These are phyloP conservation scores for Thecaphora thlaspeos DNA, from an alignment of 1,284 basidiomycete species.

Conservation along the genomic window DNA sequence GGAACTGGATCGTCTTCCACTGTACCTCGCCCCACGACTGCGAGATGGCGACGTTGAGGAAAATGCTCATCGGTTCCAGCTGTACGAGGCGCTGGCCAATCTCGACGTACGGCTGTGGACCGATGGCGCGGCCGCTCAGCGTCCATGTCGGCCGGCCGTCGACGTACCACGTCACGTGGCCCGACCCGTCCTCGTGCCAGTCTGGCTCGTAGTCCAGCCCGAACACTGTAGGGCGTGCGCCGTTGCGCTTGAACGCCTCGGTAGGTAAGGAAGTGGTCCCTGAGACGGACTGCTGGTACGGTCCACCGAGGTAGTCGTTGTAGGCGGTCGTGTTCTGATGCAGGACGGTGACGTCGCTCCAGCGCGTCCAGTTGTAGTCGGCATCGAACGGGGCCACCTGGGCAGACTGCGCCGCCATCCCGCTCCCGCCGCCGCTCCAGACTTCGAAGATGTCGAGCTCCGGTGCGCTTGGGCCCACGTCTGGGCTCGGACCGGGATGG, in stretches of 20 bases:
- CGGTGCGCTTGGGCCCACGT: slow-evolving; percentile 46
- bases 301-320: slow-evolving; percentile 50
- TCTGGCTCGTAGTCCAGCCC: slow-evolving; percentile 56
- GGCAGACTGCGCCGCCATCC: slow-evolving; percentile 42
- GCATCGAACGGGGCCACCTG: slow-evolving; percentile 56
- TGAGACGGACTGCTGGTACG: slow-evolving; percentile 54
- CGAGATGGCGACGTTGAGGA: slow-evolving; percentile 46
- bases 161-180: slow-evolving; percentile 49
- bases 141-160: slow-evolving; percentile 52
- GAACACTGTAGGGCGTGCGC: slow-evolving; percentile 22
- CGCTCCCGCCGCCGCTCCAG: slow-evolving; percentile 51
- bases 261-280: slow-evolving; percentile 38
- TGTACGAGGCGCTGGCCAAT: slow-evolving; percentile 46
- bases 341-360: slow-evolving; percentile 4
- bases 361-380: slow-evolving; percentile 40
- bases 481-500: slow-evolving; percentile 18
- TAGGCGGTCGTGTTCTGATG: slow-evolving; percentile 12
- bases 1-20: slow-evolving; percentile 54
- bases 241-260: slow-evolving; percentile 26
- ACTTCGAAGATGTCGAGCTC: slow-evolving; percentile 57
- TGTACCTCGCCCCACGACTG: slow-evolving; percentile 44
- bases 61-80: slow-evolving; percentile 45
- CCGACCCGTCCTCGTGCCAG: slow-evolving; percentile 33
- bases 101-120: slow-evolving; percentile 17
- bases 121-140: slow-evolving; percentile 20